phyloP scores from a whole-genome alignment of 768 basidiomycete species.

The Leccinellum albellum region DNA sequence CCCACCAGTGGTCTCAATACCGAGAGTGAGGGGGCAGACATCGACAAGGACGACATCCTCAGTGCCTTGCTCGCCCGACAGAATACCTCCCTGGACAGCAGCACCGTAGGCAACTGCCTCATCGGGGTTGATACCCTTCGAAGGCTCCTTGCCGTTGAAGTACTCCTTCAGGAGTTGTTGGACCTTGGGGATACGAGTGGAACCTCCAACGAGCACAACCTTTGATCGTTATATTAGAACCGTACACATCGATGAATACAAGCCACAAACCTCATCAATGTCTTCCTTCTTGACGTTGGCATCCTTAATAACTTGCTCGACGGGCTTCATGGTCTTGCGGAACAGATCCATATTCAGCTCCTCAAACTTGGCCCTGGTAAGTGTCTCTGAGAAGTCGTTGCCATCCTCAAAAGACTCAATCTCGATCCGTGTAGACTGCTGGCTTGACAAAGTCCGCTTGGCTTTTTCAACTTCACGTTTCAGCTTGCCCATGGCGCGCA shows the following conservation, averaged over 20 bases:
- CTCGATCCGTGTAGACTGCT: constrained; percentile 88
- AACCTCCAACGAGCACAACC: constrained; percentile 93
- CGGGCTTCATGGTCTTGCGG: constrained; percentile 99
- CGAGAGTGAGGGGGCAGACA: constrained; percentile 93
- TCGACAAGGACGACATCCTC: constrained; percentile 93
- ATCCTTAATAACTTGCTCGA: constrained; percentile 98
- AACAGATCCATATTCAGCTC: constrained; percentile 98
- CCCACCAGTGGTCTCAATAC: constrained; percentile 98
- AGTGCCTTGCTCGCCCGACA: constrained; percentile 89
- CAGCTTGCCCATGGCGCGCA: constrained; percentile 84
- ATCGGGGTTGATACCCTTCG: constrained; percentile 98
- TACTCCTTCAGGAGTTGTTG: constrained; percentile 97
- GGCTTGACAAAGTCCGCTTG: constrained; percentile 88
- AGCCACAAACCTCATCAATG: constrained; percentile 68
- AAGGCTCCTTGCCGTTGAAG: constrained; percentile 95
- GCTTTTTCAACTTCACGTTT: constrained; percentile 93
- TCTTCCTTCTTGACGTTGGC: constrained; percentile 98
- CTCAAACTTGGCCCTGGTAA: constrained; percentile 98
- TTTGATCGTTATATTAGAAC: constrained; percentile 15
- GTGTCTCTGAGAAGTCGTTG: constrained; percentile 95
- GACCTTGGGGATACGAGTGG: constrained; percentile 99
- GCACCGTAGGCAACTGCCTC: constrained; percentile 99
- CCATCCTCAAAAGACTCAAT: constrained; percentile 96
- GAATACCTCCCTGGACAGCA: constrained; percentile 97
- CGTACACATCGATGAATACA: fast-evolving